phyloP scores from a whole-genome alignment of 2,329 filamentous ascomycete genomes.

The Penicillium sp. region DNA sequence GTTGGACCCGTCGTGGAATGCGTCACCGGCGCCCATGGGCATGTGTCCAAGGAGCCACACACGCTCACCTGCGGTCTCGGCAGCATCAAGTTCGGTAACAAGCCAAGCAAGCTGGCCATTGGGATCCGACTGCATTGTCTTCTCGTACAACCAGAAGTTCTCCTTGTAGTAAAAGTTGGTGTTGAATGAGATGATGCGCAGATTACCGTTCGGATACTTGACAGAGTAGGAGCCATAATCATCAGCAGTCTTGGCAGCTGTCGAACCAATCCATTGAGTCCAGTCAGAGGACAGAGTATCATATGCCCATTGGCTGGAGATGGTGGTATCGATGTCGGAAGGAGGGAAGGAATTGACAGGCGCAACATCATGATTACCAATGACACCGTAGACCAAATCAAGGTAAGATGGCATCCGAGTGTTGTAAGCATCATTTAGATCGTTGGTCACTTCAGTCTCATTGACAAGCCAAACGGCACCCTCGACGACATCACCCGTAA shows the following conservation, averaged over 20 bases:
- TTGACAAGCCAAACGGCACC: constrained; percentile 49
- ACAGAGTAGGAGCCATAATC: constrained; percentile 57
- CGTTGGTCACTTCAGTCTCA: constrained; percentile 38
- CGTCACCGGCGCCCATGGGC: constrained; percentile 48
- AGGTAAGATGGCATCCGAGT: constrained; percentile 49
- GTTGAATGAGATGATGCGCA: constrained; percentile 56
- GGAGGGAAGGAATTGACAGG: constrained; percentile 57
- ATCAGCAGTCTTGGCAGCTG: constrained; percentile 40
- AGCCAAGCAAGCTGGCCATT: constrained; percentile 58
- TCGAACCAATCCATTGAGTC: constrained; percentile 54
- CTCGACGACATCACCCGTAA: constrained; percentile 63
- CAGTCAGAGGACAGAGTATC: constrained; percentile 53
- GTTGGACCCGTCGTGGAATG: constrained; percentile 23
- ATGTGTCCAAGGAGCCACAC: constrained; percentile 63
- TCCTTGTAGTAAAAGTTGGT: constrained; percentile 55
- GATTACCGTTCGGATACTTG: constrained; percentile 50
- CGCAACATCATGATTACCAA: constrained; percentile 61
- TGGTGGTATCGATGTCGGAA: constrained; percentile 42
- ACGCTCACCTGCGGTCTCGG: constrained; percentile 56
- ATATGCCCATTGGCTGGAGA: constrained; percentile 57
- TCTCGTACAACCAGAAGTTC: constrained; percentile 61
- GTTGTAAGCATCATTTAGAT: constrained; percentile 52
- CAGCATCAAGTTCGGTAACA: constrained; percentile 55
- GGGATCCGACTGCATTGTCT: constrained; percentile 55
- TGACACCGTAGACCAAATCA: constrained; percentile 55